Evolutionary conservation across 176 grass and related monocot species (phyloP).

Genomic region (Juncus inflexus): DNA sequence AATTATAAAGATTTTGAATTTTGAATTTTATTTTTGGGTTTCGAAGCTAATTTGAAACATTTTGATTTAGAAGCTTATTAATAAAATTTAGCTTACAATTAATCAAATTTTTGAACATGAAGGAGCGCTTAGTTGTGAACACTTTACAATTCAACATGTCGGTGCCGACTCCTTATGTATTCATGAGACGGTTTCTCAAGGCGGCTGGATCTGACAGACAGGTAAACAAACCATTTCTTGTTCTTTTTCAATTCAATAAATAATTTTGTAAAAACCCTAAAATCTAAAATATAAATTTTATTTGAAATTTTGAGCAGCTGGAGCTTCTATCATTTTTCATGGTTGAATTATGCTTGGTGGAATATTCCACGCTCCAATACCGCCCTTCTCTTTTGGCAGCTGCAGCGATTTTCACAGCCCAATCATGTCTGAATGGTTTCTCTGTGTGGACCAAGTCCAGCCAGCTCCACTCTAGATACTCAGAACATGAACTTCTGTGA

Average conservation of each 20-base stretch:
- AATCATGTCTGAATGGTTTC: slow-evolving; percentile 58
- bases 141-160: slow-evolving; percentile 82
- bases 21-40: too few relatives aligned
- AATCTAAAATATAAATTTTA: neutral
- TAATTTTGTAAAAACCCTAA: slow-evolving; percentile 1
- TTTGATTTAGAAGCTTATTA: too few relatives aligned
- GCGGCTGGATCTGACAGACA: slow-evolving; percentile 64
- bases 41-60: too few relatives aligned
- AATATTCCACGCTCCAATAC: slow-evolving; percentile 79
- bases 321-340: slow-evolving; percentile 82
- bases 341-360: slow-evolving; percentile 65
- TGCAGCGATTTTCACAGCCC: slow-evolving; percentile 69
- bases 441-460: slow-evolving; percentile 63
- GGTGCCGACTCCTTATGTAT: slow-evolving; percentile 73
- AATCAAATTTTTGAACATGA: neutral
- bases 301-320: slow-evolving; percentile 38
- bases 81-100: too few relatives aligned
- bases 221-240: slow-evolving; percentile 33
- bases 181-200: slow-evolving; percentile 90
- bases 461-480: slow-evolving; percentile 72
- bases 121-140: slow-evolving; percentile 74
- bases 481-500: slow-evolving; percentile 58
- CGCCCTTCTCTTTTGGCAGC: slow-evolving; percentile 66
- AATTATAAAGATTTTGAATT: too few relatives aligned
- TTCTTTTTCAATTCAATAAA: neutral